These are phyloP conservation scores for Saturnispora kantuleensis DNA, from an alignment of 805 yeast species.

Conservation along the genomic window DNA sequence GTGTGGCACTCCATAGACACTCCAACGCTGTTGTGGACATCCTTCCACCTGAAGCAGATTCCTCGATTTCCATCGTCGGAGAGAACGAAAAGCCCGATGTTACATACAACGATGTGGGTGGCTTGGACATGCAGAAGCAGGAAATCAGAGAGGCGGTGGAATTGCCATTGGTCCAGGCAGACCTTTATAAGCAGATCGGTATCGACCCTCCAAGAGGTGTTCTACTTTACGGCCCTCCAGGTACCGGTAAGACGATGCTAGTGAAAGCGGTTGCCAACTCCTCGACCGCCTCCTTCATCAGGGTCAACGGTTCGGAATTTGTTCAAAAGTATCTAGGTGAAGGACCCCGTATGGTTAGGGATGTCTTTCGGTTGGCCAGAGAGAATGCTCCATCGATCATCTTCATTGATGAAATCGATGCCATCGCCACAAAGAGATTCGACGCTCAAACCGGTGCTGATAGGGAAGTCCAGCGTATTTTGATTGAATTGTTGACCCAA, in stretches of 20 bases:
- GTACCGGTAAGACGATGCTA: constrained; percentile 98
- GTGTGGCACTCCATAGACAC: constrained; percentile 97
- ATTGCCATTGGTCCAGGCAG: constrained; percentile 91
- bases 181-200: constrained; percentile 93
- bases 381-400: constrained; percentile 96
- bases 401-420: constrained; percentile 97
- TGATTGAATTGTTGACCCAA: constrained; percentile 90
- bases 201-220: constrained; percentile 99
- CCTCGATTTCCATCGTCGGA: constrained; percentile 88
- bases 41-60: constrained; percentile 97
- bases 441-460: constrained; percentile 99
- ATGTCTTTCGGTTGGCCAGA: constrained; percentile 92
- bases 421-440: constrained; percentile 97
- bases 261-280: constrained; percentile 98
- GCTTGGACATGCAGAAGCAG: constrained; percentile 97
- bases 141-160: constrained; percentile 98
- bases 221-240: constrained; percentile 97
- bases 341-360: constrained; percentile 99
- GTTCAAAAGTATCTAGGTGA: constrained; percentile 98
- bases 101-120: constrained; percentile 97
- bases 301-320: constrained; percentile 96
- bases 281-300: constrained; percentile 89
- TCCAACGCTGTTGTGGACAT: constrained; percentile 96
- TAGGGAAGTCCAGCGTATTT: constrained; percentile 96
- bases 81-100: constrained; percentile 90